These are phyloP conservation scores for Penicillium griseofulvum DNA, from an alignment of 2,329 filamentous ascomycete genomes.

Conservation along the genomic window DNA sequence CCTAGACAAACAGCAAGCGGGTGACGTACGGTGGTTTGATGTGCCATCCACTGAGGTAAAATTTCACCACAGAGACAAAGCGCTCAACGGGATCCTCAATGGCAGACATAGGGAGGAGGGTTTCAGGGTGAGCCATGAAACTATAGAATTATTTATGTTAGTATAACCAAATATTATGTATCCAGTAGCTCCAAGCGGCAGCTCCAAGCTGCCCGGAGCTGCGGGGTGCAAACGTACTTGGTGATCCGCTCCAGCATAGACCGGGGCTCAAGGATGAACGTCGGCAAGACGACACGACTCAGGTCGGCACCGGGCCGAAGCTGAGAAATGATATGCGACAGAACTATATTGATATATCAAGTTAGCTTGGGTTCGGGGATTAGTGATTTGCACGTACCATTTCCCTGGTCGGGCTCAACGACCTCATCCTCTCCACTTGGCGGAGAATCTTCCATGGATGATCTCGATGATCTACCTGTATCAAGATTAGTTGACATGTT, in stretches of 20 bases:
- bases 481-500: slow-evolving; percentile 26
- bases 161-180: neutral
- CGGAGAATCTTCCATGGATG: slow-evolving; percentile 57
- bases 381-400: slow-evolving; percentile 55
- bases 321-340: slow-evolving; percentile 96
- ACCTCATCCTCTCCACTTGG: slow-evolving; percentile 69
- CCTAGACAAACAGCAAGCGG: neutral
- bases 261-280: slow-evolving; percentile 94
- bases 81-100: slow-evolving; percentile 86
- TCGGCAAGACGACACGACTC: slow-evolving; percentile 89
- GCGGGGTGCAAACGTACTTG: slow-evolving; percentile 63
- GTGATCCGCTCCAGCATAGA: slow-evolving; percentile 99
- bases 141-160: slow-evolving; percentile 47
- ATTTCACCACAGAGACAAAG: slow-evolving; percentile 94
- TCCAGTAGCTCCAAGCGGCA: neutral
- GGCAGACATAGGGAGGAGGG: slow-evolving; percentile 78
- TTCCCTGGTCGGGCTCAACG: slow-evolving; percentile 89
- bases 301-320: slow-evolving; percentile 92
- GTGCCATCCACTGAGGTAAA: slow-evolving; percentile 98
- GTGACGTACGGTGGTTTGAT: slow-evolving; percentile 85
- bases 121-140: slow-evolving; percentile 99
- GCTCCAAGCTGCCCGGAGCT: neutral
- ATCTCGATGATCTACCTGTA: slow-evolving; percentile 56
- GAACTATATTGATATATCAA: slow-evolving; percentile 57
- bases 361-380: slow-evolving; percentile 1